phyloP scores from a whole-genome alignment of 2,329 filamentous ascomycete genomes.

The Colletotrichum brevisporum region DNA sequence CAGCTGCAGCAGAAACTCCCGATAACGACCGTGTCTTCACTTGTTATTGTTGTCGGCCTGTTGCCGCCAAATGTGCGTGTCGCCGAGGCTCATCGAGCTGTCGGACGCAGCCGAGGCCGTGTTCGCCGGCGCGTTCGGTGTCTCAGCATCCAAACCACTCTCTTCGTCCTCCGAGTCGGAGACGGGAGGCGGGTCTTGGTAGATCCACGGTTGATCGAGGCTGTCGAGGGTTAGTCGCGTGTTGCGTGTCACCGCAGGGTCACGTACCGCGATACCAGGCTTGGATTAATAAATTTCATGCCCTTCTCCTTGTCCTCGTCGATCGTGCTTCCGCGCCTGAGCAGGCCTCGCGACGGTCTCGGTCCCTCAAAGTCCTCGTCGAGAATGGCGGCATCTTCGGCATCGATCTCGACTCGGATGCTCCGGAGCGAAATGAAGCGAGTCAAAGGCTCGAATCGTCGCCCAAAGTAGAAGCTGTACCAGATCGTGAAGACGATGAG shows the following conservation, averaged over 20 bases:
- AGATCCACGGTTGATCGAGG: constrained; percentile 80
- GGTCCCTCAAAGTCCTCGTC: constrained; percentile 55
- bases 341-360: constrained; percentile 54
- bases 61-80: constrained; percentile 66
- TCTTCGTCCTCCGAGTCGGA: constrained; percentile 35
- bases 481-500: constrained; percentile 86
- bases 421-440: constrained; percentile 93
- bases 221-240: constrained; percentile 52
- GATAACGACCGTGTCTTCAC: not conserved
- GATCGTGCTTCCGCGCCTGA: constrained; percentile 73
- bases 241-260: not conserved
- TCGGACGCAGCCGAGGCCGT: constrained; percentile 52
- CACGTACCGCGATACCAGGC: constrained; percentile 75
- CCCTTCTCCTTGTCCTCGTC: constrained; percentile 82
- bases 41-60: constrained; percentile 21
- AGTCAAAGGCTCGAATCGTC: constrained; percentile 89
- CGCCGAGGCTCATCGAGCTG: constrained; percentile 63
- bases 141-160: constrained; percentile 21
- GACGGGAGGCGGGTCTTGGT: constrained; percentile 66
- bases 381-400: constrained; percentile 52
- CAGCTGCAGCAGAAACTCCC: constrained; percentile 2
- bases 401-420: constrained; percentile 72
- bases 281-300: constrained; percentile 82
- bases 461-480: constrained; percentile 87
- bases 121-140: constrained; percentile 22